Evolutionary conservation across 345 rosid species (phyloP).

Genomic region (Bruguiera parviflora): DNA sequence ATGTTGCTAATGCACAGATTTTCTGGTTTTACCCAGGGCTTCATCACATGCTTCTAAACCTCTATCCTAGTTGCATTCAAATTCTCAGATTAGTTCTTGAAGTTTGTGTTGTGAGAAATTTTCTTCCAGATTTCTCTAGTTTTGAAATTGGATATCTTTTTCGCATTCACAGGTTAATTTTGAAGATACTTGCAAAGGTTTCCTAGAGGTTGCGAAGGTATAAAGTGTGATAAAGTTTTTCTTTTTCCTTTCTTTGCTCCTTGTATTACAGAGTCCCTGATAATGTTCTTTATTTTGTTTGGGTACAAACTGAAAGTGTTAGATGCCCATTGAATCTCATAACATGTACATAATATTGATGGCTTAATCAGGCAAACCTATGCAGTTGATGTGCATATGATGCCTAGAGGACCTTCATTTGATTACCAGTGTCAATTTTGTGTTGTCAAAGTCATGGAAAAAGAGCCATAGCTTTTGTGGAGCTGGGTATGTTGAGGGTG

Average conservation of each 20-base stretch:
- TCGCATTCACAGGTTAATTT: conserved; percentile 65
- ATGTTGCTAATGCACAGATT: background rate
- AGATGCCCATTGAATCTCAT: too few species aligned
- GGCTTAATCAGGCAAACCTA: too few species aligned
- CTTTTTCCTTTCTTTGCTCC: background rate
- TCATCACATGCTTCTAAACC: background rate
- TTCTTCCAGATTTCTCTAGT: too few species aligned
- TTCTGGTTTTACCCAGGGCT: background rate
- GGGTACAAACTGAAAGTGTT: too few species aligned
- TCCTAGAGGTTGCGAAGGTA: conserved; percentile 96
- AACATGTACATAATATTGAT: too few species aligned
- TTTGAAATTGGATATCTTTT: conserved; percentile 11
- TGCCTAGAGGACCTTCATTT: too few species aligned
- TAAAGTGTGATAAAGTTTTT: background rate
- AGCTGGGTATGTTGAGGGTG: too few species aligned
- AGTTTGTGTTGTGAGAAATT: background rate
- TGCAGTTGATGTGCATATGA: too few species aligned
- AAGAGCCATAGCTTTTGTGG: too few species aligned
- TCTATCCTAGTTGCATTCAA: background rate
- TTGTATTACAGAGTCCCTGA: background rate
- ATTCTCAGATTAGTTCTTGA: background rate
- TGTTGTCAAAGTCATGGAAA: too few species aligned
- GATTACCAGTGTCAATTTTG: too few species aligned
- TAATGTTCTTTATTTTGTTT: background rate
- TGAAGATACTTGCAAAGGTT: conserved; percentile 99